Base-by-base conservation (phyloP, 108 stramenopile genomes). In the Cylindrotheca fusiformis region DNA sequence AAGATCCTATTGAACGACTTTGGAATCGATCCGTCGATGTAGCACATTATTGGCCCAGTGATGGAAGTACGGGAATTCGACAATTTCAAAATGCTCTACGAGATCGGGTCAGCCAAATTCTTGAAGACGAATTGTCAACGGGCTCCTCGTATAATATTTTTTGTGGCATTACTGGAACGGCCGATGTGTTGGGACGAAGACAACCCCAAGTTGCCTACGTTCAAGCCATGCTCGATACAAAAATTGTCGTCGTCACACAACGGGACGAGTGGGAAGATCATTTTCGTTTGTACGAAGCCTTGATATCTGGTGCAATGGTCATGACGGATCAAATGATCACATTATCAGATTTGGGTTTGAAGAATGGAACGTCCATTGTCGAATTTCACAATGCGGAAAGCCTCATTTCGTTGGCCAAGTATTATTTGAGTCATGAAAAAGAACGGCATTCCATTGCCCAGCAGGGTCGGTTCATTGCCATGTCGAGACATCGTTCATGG, bases 191-290 rank as follows among this genome's bases (percentile, higher is more conserved):
- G 4, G 63, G 63, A 31, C 51, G 63, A 2, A 30, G 63, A 19
- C 30, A 33, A n/a, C 48, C 63, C 2, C 63, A 63, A 36, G 4
- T 21, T 21, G 33, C 24, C 25, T 71, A 71, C 28, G 26, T 71
- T 18, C 52, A 64, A 26, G 58, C 56, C 29, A 22, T 87, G 71
- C 21, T 81, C 10, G 21, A 52, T 12, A 68, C 68, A 26, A 83
- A 84, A 54, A 81, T 87, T 44, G 63, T 87, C 24, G 82, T 87
- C 3, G 66, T 79, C 5, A 55, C 80, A 8, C 82, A 87, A 48
- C 65, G 78, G 0, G 78, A 79, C 60, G 47, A 53, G 14, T 87
- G 80, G 70, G 86, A 87, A 58, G 86, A 76, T 27, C 77, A 83
- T 45, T 76, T 67, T 47, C 77, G 80, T 10, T 48, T 87, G 25